Percentiles rank a stretch among this genome's conserved stretches.
These are phyloP conservation scores for Sporothrix schenckii DNA, from an alignment of 2,329 filamentous ascomycete genomes.

Conservation along the genomic window DNA sequence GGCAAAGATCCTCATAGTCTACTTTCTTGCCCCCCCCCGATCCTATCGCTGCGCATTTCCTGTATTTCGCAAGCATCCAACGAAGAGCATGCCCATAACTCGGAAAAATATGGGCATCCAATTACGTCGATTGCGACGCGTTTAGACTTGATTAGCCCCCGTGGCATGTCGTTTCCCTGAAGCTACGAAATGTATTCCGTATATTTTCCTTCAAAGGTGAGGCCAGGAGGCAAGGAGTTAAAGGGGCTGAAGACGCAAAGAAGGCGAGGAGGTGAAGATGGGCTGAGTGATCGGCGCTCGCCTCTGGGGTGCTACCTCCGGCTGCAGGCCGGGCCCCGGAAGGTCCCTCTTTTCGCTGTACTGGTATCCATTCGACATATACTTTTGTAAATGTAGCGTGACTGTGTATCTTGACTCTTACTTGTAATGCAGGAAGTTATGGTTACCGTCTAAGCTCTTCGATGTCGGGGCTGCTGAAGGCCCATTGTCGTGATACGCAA, in stretches of 20 bases:
- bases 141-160: neutral
- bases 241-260: neutral
- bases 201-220: neutral
- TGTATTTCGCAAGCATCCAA: neutral
- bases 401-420: neutral
- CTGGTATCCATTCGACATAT: no score
- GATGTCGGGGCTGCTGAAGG: neutral
- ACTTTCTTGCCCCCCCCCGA: neutral
- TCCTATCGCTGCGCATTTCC: neutral
- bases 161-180: neutral
- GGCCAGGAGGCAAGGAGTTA: constrained; percentile 13
- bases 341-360: no score
- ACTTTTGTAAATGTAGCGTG: neutral
- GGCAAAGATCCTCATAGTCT: constrained; percentile 17
- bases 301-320: constrained; percentile 12
- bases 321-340: neutral
- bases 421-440: neutral
- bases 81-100: neutral
- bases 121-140: neutral
- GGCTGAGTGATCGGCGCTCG: constrained; percentile 20
- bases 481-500: neutral
- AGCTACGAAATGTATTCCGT: neutral
- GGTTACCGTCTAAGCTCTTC: neutral
- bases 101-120: neutral
- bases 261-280: neutral